Conservation (phyloP, 306 rosid species). For the Malus fusca region DNA sequence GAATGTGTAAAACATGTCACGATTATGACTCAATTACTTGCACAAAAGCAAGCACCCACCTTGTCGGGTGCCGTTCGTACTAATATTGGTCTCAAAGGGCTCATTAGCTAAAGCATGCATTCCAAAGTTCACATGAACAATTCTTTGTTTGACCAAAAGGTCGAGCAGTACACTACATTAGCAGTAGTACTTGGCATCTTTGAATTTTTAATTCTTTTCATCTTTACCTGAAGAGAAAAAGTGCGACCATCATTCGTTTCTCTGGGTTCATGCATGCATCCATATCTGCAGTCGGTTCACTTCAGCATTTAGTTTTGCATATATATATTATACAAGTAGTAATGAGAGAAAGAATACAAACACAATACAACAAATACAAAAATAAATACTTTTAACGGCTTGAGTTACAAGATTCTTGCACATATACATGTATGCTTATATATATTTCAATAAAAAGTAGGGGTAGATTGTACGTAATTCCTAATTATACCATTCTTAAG, state of each 20-base stretch:
- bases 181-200: background rate
- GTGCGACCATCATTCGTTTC: background rate
- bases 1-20: background rate
- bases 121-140: background rate
- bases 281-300: background rate
- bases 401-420: no score
- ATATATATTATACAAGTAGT: background rate
- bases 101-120: background rate
- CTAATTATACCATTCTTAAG: background rate
- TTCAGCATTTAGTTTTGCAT: background rate
- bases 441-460: background rate
- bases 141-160: background rate
- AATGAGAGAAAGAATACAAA: background rate
- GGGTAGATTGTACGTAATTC: background rate
- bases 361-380: background rate
- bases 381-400: background rate
- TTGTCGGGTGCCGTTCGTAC: constrained; percentile 6
- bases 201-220: background rate
- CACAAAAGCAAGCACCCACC: no score
- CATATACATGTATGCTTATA: background rate
- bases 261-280: background rate
- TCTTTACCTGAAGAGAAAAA: background rate
- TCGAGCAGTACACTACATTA: background rate
- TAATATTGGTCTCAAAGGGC: background rate
- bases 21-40: background rate